Evolutionary conservation across 306 rosid genomes (phyloP), one percentile per base, ranked within the genome.

Genomic region (Prunus armeniaca): DNA sequence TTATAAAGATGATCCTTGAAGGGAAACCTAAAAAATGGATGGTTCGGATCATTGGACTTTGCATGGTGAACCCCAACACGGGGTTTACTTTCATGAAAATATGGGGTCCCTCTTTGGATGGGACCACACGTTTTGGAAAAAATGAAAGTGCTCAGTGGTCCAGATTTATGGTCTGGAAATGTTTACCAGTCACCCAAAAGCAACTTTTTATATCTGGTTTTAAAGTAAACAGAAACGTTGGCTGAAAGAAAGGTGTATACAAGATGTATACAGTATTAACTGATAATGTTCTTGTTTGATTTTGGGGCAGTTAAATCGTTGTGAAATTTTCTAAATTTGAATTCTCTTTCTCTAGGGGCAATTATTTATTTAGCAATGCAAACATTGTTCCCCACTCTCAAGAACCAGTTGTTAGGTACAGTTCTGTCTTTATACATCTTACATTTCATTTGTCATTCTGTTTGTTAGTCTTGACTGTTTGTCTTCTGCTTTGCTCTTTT

Each of bases 341-440:
- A 76, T 25, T 73, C 57, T 28, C 27, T 65, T 74, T 75, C 72
- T 64, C 64, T 67, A 94, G 98, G 89, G 82, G 82, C 72, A 87
- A 81, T 82, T 75, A 72, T 65, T 52, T 60, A 32, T 63, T 64
- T 43, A 79, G 79, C 69, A 84, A 74, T 78, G 69, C 82, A 51
- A 66, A 65, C 22, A 85, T 83, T 28, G 85, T 81, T 82, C 87
- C 87, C 28, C 71, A 65, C 68, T 61, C 88, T 69, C 94, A 89
- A 65, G 93, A 87, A 78, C 80, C 84, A 75, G 75, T 75, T 76
- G 73, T 75, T 76, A 86, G 97, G 98, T 91, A 77, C 82, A 66
- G 69, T 63, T 70, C 66, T 58, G 47, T 71, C 55, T 69, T 70
- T 61, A 30, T 67, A 12, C 30, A 64, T 75, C 30, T 52, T 63